A percentile compares a stretch with the other conserved stretches of the same genome.
These are phyloP conservation scores for Camellia japonica DNA, from an alignment of 148 eudicot species.

Conservation along the genomic window DNA sequence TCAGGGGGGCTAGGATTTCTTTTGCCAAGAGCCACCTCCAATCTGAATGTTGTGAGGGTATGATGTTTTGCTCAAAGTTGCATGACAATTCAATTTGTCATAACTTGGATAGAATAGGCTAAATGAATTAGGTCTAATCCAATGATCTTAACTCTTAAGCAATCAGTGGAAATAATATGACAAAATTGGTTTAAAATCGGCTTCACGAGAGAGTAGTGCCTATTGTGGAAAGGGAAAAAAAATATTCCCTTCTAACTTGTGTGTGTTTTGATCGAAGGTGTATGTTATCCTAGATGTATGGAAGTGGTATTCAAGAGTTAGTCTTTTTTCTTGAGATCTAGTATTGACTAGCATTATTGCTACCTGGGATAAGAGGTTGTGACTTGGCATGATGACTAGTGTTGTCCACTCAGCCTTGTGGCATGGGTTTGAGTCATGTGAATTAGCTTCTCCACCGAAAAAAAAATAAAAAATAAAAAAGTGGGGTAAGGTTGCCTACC, in stretches of 20 bases:
- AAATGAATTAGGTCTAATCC: neutral
- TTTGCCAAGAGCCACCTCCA: neutral
- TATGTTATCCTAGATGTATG: neutral
- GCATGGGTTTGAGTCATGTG: no score
- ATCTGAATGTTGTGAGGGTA: neutral
- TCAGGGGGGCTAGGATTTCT: slow-evolving; percentile 8
- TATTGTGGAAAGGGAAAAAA: no score
- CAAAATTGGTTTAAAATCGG: no score
- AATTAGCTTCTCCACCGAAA: no score
- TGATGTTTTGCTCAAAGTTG: neutral
- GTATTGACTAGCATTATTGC: no score
- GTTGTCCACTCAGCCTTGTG: no score
- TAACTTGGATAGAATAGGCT: neutral
- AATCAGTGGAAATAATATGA: neutral
- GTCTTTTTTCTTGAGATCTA: neutral
- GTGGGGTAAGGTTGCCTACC: no score
- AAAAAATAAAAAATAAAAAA: no score
- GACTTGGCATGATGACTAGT: no score
- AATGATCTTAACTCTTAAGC: neutral
- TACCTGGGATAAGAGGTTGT: no score
- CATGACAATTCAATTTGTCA: neutral
- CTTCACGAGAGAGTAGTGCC: no score
- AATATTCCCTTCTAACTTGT: neutral
- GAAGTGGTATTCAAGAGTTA: neutral
- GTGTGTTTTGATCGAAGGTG: neutral